Conservation (phyloP, 495 filamentous ascomycete genomes). For the Bathelium albidoporum region DNA sequence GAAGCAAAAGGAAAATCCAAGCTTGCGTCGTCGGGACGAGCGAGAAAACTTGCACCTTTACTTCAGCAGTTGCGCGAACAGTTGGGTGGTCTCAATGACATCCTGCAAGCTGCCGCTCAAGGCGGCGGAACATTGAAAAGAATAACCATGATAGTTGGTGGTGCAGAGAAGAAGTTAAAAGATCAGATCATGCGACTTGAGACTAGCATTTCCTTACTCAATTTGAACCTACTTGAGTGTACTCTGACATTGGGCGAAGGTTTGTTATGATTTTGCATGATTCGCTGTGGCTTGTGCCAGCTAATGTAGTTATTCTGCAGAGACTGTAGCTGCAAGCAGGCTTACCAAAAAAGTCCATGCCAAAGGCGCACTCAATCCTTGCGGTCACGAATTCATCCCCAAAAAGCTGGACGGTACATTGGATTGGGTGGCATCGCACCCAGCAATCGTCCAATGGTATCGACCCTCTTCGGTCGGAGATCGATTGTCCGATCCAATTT, state of each 20-base stretch:
- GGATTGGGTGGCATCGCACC: background rate
- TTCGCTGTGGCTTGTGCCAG: background rate
- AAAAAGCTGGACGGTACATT: background rate
- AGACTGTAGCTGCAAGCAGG: background rate
- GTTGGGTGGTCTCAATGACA: background rate
- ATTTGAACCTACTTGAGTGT: background rate
- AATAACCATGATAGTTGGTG: background rate
- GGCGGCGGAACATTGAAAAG: background rate
- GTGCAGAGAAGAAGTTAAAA: background rate
- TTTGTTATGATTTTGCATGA: background rate
- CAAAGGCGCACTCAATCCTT: background rate
- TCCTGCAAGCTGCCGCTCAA: background rate
- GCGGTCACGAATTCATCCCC: background rate
- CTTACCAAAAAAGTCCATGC: background rate
- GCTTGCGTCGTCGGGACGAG: background rate
- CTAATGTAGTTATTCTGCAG: background rate
- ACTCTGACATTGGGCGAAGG: background rate
- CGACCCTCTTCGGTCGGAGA: background rate
- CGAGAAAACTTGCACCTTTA: background rate
- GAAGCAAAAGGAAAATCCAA: background rate
- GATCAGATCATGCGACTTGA: background rate
- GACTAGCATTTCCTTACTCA: background rate
- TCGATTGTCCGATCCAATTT: background rate
- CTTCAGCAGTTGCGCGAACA: background rate
- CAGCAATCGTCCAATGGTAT: background rate